phyloP scores from a whole-genome alignment of 2,329 filamentous ascomycete species.

The Didymella arachidicola region DNA sequence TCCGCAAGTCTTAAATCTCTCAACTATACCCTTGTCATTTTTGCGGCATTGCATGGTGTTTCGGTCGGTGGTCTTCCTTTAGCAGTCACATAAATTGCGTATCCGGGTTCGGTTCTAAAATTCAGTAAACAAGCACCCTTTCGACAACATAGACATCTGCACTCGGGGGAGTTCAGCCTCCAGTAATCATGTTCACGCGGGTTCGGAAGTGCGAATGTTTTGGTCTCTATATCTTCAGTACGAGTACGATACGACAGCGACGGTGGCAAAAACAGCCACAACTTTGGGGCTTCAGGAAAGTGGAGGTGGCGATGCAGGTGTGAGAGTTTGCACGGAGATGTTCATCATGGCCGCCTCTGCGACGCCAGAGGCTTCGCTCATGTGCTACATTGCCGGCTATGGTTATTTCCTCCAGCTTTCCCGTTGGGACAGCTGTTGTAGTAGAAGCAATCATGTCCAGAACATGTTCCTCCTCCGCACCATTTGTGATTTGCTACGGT shows the following conservation, averaged over 20 bases:
- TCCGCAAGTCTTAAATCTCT: slow-evolving; percentile 65
- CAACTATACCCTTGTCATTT: slow-evolving; percentile 35
- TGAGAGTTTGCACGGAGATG: slow-evolving; percentile 42
- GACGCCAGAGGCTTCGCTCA: slow-evolving; percentile 42
- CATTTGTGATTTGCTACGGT: background rate
- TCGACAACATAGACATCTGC: slow-evolving; percentile 44
- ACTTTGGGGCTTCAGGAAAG: slow-evolving; percentile 32
- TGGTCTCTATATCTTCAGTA: slow-evolving; percentile 26
- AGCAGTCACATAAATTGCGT: slow-evolving; percentile 23
- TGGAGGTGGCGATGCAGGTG: slow-evolving; percentile 32
- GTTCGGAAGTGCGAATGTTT: slow-evolving; percentile 31
- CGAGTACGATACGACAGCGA: slow-evolving; percentile 40
- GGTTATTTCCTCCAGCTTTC: slow-evolving; percentile 29
- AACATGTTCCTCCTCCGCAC: slow-evolving; percentile 4
- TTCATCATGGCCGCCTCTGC: slow-evolving; percentile 40
- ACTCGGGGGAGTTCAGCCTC: slow-evolving; percentile 37
- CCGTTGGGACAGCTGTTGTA: slow-evolving; percentile 33
- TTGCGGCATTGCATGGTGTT: slow-evolving; percentile 54
- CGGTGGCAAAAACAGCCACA: slow-evolving; percentile 27
- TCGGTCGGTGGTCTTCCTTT: slow-evolving; percentile 37
- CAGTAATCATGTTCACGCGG: slow-evolving; percentile 41
- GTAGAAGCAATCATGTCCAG: slow-evolving; percentile 45
- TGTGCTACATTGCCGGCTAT: slow-evolving; percentile 31
- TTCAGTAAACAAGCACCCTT: slow-evolving; percentile 36
- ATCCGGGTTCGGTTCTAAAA: slow-evolving; percentile 37